These are phyloP conservation scores for Trichoderma gracile DNA, from an alignment of 2,329 filamentous ascomycete genomes.

Conservation along the genomic window DNA sequence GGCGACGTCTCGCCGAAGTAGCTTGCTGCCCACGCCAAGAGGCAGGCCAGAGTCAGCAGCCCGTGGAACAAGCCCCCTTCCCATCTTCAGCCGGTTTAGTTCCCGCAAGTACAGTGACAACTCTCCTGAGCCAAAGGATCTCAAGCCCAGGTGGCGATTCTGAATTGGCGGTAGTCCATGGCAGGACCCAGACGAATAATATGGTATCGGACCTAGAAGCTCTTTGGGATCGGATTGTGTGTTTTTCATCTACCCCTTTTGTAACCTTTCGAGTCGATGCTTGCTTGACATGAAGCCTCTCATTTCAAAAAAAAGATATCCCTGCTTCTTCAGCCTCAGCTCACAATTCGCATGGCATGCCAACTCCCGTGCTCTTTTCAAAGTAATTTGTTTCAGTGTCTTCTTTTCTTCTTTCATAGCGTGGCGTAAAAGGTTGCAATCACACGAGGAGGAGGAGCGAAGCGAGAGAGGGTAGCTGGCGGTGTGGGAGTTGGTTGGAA, in stretches of 20 bases:
- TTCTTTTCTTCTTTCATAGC: conserved; percentile 24
- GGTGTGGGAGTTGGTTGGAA: conserved; percentile 17
- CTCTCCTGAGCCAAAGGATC: conserved; percentile 42
- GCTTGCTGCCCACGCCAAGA: conserved; percentile 54
- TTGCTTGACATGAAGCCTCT: conserved; percentile 9
- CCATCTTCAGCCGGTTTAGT: conserved; percentile 47
- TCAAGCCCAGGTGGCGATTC: conserved; percentile 51
- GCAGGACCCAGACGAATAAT: neutral
- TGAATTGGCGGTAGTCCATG: conserved; percentile 15
- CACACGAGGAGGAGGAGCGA: conserved; percentile 1
- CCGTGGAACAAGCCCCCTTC: conserved; percentile 52
- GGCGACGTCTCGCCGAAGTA: conserved; percentile 53
- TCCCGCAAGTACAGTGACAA: conserved; percentile 47
- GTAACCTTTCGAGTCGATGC: conserved; percentile 1
- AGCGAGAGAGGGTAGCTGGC: conserved; percentile 19
- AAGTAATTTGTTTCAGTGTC: conserved; percentile 19
- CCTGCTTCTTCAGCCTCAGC: conserved; percentile 16
- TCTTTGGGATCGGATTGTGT: conserved; percentile 18
- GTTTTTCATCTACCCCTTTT: conserved; percentile 5
- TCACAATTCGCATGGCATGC: conserved; percentile 17
- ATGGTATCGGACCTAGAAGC: conserved; percentile 2
- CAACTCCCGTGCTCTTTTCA: conserved; percentile 6
- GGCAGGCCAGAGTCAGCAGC: conserved; percentile 38
- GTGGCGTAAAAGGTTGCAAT: conserved; percentile 29
- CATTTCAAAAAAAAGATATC: conserved; percentile 9